These are phyloP conservation scores for Phytopythium cucurbitacearum DNA, from an alignment of 352 stramenopile genomes.

Conservation along the genomic window DNA sequence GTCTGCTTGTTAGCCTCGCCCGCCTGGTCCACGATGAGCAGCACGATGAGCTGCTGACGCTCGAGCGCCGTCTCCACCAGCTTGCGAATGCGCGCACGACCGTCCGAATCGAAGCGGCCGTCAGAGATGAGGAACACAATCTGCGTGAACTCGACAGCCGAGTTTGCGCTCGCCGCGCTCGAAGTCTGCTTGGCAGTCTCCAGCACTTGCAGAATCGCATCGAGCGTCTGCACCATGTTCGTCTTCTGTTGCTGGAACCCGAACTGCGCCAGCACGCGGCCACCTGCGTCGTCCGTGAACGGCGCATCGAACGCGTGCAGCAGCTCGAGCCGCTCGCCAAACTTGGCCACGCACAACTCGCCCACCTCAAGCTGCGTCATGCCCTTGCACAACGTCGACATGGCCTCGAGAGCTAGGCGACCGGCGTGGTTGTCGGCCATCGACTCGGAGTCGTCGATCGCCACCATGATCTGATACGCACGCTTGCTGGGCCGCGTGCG, in stretches of 20 bases:
- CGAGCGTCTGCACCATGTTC: constrained; percentile 93
- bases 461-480: constrained; percentile 98
- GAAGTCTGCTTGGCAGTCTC: constrained; percentile 76
- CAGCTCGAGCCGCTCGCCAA: constrained; percentile 96
- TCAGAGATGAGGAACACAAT: constrained; percentile 99
- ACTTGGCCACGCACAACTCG: constrained; percentile 92
- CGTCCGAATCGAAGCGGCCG: constrained; percentile 97
- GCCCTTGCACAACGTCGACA: constrained; percentile 96
- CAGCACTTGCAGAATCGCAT: constrained; percentile 90
- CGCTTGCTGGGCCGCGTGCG: constrained; percentile 98
- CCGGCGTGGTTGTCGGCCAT: constrained; percentile 97
- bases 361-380: constrained; percentile 98
- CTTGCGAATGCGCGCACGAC: constrained; percentile 91
- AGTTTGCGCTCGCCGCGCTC: constrained; percentile 24
- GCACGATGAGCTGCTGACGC: constrained; percentile 97
- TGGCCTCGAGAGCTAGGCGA: constrained; percentile 93
- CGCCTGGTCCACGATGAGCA: constrained; percentile 96
- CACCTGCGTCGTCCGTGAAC: constrained; percentile 96
- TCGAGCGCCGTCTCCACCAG: constrained; percentile 96
- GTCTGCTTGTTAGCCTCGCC: constrained; percentile 49
- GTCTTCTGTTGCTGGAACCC: constrained; percentile 97
- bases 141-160: constrained; percentile 89
- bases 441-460: constrained; percentile 99
- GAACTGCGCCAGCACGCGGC: constrained; percentile 93
- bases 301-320: constrained; percentile 96